A percentile compares a stretch with the other conserved stretches of the same genome.
phyloP scores from a whole-genome alignment of 257 asterid genomes.

The Nicotiana knightiana region DNA sequence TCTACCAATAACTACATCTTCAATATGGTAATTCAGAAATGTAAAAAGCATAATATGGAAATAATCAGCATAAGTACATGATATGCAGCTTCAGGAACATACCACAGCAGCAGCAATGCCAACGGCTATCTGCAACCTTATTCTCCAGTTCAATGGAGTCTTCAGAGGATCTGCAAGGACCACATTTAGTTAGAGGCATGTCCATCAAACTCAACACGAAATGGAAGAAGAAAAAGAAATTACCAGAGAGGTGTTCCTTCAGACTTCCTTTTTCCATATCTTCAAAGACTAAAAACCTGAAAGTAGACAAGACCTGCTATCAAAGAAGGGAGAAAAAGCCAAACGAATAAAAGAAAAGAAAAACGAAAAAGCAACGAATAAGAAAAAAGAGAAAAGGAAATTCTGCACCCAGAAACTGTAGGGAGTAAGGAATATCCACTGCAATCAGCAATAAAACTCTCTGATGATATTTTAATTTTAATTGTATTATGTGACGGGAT shows the following conservation, averaged over 20 bases:
- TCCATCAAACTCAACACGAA: not conserved
- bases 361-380: not conserved
- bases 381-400: not conserved
- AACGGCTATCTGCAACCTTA: slow-evolving; percentile 64
- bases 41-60: not conserved
- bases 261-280: slow-evolving; percentile 71
- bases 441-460: not conserved
- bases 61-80: not conserved
- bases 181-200: not conserved
- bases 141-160: slow-evolving; percentile 93
- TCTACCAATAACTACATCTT: not conserved
- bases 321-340: not conserved
- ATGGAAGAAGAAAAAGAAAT: not conserved
- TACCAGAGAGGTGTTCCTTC: slow-evolving; percentile 79
- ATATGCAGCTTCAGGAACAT: slow-evolving; percentile 25
- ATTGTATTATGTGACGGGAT: no score
- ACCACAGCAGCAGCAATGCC: slow-evolving; percentile 92
- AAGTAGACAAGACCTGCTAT: not conserved
- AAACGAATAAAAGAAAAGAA: not conserved
- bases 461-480: not conserved
- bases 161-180: slow-evolving; percentile 64
- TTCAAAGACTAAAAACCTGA: slow-evolving; percentile 72
- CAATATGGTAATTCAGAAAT: no score
- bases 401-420: not conserved
- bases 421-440: not conserved